phyloP scores from a whole-genome alignment of 768 basidiomycete species.

The Cystobasidium ongulense region DNA sequence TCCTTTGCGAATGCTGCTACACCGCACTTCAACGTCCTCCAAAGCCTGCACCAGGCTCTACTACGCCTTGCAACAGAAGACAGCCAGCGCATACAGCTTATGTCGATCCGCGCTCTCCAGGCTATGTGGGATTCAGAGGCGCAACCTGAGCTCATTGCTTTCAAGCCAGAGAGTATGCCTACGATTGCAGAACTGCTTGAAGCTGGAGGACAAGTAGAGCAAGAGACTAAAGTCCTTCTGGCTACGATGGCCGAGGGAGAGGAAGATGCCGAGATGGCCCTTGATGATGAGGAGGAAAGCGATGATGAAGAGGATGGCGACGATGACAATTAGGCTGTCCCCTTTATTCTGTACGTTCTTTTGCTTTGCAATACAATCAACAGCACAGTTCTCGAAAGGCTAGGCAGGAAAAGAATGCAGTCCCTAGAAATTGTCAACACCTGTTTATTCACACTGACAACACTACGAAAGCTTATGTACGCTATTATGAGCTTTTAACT shows the following conservation, averaged over 20 bases:
- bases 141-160: slow-evolving; percentile 35
- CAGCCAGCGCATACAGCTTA: slow-evolving; percentile 59
- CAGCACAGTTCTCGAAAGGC: no score
- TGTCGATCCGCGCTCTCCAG: slow-evolving; percentile 61
- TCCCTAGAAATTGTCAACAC: no score
- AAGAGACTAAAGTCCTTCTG: slow-evolving; percentile 35
- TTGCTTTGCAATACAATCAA: background rate
- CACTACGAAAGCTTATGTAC: background rate
- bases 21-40: slow-evolving; percentile 59
- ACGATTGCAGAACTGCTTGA: slow-evolving; percentile 40
- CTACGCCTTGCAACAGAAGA: slow-evolving; percentile 87
- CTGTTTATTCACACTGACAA: background rate
- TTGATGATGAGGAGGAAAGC: background rate
- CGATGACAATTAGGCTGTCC: background rate
- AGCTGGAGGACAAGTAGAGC: slow-evolving; percentile 37
- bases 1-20: slow-evolving; percentile 46
- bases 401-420: no score
- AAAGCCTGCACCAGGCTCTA: slow-evolving; percentile 69
- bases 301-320: background rate
- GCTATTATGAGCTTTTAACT: no score
- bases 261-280: background rate
- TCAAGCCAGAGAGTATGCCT: slow-evolving; percentile 38
- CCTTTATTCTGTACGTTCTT: background rate
- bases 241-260: slow-evolving; percentile 2
- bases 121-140: slow-evolving; percentile 56